These are phyloP conservation scores for Acrodontium crateriforme DNA, from an alignment of 2,329 filamentous ascomycete genomes.

Conservation along the genomic window DNA sequence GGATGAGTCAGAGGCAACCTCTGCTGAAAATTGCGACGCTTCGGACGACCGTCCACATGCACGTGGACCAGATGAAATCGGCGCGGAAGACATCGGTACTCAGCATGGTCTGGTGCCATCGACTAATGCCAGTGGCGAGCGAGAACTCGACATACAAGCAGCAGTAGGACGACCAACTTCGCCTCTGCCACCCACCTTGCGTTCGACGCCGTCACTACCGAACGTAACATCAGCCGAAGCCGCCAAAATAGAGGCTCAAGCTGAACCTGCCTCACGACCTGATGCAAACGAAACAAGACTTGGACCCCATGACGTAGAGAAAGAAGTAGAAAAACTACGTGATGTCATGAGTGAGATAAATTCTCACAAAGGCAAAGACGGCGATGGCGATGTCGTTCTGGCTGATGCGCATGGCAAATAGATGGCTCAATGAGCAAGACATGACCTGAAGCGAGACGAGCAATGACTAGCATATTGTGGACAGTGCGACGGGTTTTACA, in stretches of 20 bases:
- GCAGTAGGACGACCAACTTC: slow-evolving; percentile 24
- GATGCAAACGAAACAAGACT: slow-evolving; percentile 6
- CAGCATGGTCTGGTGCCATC: too few relatives aligned
- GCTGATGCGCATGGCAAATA: slow-evolving; percentile 16
- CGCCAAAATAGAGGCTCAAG: background rate
- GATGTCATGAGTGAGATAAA: slow-evolving; percentile 9
- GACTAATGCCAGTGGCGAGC: slow-evolving; percentile 17
- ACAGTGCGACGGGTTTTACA: too few relatives aligned
- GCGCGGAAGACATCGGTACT: slow-evolving; percentile 73
- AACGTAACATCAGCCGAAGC: slow-evolving; percentile 1
- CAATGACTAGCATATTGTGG: too few relatives aligned
- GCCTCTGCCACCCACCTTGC: slow-evolving; percentile 9
- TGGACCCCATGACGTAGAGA: slow-evolving; percentile 9
- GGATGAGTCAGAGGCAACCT: too few relatives aligned
- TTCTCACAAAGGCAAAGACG: slow-evolving; percentile 10
- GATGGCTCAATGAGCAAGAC: too few relatives aligned
- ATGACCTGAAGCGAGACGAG: too few relatives aligned
- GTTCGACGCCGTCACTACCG: slow-evolving; percentile 1
- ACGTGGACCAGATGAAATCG: slow-evolving; percentile 71
- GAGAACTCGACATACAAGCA: slow-evolving; percentile 26
- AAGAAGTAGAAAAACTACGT: slow-evolving; percentile 6
- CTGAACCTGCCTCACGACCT: background rate
- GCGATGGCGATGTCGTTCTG: slow-evolving; percentile 18
- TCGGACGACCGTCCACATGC: slow-evolving; percentile 58
- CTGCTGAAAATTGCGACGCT: too few relatives aligned